phyloP scores from a whole-genome alignment of 352 stramenopile species.

The Phytophthora pistaciae region DNA sequence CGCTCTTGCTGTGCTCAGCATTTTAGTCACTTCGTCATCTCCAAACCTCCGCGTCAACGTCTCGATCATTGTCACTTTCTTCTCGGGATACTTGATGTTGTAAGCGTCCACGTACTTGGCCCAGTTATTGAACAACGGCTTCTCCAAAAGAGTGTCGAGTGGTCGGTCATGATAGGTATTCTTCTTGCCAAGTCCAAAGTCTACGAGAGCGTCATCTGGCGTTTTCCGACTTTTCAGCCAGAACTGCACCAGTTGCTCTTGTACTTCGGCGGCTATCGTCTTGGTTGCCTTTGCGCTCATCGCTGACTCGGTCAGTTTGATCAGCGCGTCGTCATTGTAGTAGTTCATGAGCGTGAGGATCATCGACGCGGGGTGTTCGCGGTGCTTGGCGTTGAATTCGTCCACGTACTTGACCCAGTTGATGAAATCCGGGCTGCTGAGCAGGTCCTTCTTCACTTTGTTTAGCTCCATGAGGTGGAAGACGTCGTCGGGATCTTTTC shows the following conservation, averaged over 20 bases:
- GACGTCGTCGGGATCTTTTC: no score
- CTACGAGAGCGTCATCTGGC: neutral
- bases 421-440: neutral
- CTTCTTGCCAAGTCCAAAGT: neutral
- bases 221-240: neutral
- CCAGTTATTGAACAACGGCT: neutral
- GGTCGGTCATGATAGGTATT: no score
- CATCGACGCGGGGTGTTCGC: neutral
- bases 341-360: neutral
- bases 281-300: neutral
- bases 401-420: neutral
- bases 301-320: neutral
- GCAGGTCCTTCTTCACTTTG: neutral
- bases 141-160: no score
- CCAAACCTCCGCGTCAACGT: neutral
- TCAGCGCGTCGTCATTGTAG: neutral
- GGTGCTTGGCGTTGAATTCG: neutral
- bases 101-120: constrained; percentile 1
- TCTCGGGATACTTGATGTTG: neutral
- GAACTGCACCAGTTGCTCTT: no score
- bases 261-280: no score
- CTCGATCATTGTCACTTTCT: neutral
- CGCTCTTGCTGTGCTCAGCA: no score
- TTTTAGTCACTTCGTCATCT: neutral
- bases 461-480: neutral